phyloP scores from a whole-genome alignment of 345 rosid genomes.

The Gossypium mustelinum region DNA sequence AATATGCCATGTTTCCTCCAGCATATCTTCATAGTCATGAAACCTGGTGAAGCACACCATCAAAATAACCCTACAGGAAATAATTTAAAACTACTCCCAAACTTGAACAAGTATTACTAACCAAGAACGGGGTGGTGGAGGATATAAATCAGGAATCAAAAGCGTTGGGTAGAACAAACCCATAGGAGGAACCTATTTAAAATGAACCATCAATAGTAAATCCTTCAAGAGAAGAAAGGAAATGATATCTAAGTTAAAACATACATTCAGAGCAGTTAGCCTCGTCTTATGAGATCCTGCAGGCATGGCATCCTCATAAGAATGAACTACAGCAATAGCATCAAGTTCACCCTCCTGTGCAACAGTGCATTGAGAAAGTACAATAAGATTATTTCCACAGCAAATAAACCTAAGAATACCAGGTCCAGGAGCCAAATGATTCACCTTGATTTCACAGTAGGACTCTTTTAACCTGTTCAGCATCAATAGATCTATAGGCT shows the following conservation, averaged over 20 bases:
- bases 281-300: constrained; percentile 77
- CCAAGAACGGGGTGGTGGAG: constrained; percentile 90
- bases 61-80: constrained; percentile 2
- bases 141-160: constrained; percentile 77
- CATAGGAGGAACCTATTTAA: constrained; percentile 83
- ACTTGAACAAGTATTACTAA: constrained; percentile 24
- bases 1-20: constrained; percentile 81
- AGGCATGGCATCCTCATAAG: constrained; percentile 68
- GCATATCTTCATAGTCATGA: constrained; percentile 82
- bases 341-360: constrained; percentile 75
- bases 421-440: constrained; percentile 18
- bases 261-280: constrained; percentile 80
- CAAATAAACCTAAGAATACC: constrained; percentile 5
- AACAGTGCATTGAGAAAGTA: constrained; percentile 6
- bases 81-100: constrained; percentile 8
- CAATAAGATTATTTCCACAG: background rate
- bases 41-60: constrained; percentile 45
- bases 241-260: constrained; percentile 14
- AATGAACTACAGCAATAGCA: constrained; percentile 59
- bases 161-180: constrained; percentile 88
- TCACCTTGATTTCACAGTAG: constrained; percentile 67
- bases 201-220: constrained; percentile 12
- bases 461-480: constrained; percentile 78
- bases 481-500: constrained; percentile 81
- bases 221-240: constrained; percentile 8